Base-by-base conservation (phyloP, 495 filamentous ascomycete species). In the Podospora australis region DNA sequence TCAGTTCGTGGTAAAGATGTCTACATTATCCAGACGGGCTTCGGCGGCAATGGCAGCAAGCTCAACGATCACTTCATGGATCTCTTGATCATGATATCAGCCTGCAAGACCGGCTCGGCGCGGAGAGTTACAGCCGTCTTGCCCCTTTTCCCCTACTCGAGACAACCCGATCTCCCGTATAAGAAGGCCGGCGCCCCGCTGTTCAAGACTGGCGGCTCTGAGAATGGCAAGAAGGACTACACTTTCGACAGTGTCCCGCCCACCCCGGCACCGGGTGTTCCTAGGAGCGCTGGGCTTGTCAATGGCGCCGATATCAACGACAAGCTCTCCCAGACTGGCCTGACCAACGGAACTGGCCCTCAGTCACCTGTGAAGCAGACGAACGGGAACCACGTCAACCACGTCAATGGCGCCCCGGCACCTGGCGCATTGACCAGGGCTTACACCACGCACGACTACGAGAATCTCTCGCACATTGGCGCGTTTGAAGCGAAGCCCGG, bases 1-100 rank as follows among this genome's bases (percentile, higher is more conserved):
- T 92, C 87, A 17, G 94, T 98, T 22, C 88, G 92, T 58, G 92
- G 85, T 54, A 98, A 98, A 64, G 92, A 97, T 77, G 90, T 98
- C 59, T 96, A 94, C 71, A 94, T 96, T 65, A 87, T 97, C 55
- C 90, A 97, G 64, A 88, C 85, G 7, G 55, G 55, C 35, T 66
- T 62, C 28, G 90, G 90, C 44, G 60, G 51, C 41, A 88, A 56
- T 20, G 55, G 52, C 38, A 58, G 53, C 39, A 48, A 51, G 53
- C 41, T 96, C 67, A 98, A 98, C 61, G 92, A 98, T 63, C 82
- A 94, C 66, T 76, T 98, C 28, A 84, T 98, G 72, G 92, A 98
- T 56, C 82, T 98, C 30, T 84, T 95, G 60, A 96, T 98, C 71
- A 95, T 80, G 77, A 90, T 98, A 50, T 95, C 88, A 20, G 92